phyloP scores from a whole-genome alignment of 495 filamentous ascomycete genomes.

The Lophiotrema nucula region DNA sequence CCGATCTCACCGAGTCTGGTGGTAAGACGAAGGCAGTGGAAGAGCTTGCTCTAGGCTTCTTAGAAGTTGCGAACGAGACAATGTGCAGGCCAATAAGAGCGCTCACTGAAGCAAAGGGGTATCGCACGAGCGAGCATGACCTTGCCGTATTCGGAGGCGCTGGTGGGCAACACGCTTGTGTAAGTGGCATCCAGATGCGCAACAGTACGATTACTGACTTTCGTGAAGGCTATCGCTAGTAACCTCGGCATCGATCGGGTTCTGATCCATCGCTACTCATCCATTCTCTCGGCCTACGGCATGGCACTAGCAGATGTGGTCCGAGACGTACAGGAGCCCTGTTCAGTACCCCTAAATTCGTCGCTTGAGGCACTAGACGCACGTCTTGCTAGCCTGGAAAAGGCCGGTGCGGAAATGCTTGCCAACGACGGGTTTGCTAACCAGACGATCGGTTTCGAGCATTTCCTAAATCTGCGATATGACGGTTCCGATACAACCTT shows the following conservation, averaged over 20 bases:
- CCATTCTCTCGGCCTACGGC: conserved; percentile 23
- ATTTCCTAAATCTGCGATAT: conserved; percentile 56
- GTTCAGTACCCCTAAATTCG: conserved; percentile 1
- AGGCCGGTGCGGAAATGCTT: conserved; percentile 5
- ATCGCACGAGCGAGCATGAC: conserved; percentile 12
- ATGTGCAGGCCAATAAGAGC: conserved; percentile 22
- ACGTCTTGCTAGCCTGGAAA: conserved; percentile 9
- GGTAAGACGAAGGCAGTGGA: conserved; percentile 7
- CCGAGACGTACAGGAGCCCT: conserved; percentile 19
- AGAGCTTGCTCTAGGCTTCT: conserved; percentile 20
- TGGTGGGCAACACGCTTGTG: conserved; percentile 23
- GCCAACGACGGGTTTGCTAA: conserved; percentile 5
- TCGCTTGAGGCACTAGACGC: conserved; percentile 5
- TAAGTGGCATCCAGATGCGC: not conserved
- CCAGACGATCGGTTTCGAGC: conserved; percentile 34
- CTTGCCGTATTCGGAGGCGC: conserved; percentile 23
- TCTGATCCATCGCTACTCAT: conserved; percentile 14
- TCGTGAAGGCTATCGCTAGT: not conserved
- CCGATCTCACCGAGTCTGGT: not conserved
- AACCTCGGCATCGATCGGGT: conserved; percentile 18
- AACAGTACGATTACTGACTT: not conserved
- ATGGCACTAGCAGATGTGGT: conserved; percentile 24
- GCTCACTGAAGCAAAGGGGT: conserved; percentile 17
- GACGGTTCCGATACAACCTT: conserved; percentile 54
- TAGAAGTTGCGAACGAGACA: conserved; percentile 20